Evolutionary conservation across 306 rosid species (phyloP), one percentile per base, ranked within the genome.

Genomic region (Glycyrrhiza uralensis): DNA sequence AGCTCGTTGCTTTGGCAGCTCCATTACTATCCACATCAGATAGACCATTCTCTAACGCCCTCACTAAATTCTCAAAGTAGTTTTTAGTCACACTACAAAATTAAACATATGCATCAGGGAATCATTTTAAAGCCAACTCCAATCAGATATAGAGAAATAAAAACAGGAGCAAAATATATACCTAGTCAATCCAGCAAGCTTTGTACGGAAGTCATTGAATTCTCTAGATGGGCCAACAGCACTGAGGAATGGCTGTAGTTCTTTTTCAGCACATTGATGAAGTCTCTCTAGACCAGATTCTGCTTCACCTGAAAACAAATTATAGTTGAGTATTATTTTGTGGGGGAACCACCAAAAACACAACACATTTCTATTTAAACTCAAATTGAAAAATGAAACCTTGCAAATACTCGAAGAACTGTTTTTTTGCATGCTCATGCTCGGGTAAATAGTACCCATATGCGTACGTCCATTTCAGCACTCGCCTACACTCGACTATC

Each of bases 401-500:
- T 86, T 90, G 91, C 68, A 85, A 76, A 78, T 90, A 90, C 81
- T 90, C 96, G 49, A 90, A 85, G 75, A 90, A 80, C 77, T 80
- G 86, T 60, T 84, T 90, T 76, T 84, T 90, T 1, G 85, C 93
- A 35, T 78, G 81, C 65, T 90, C 93, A 46, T 68, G 80, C 79
- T 90, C 98, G 0, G 89, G 96, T 79, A 93, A 80, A 82, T 90
- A 93, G 83, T 74, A 93, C 26, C 98, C 98, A 74, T 93, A 93
- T 9, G 98, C 96, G 81, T 93, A 93, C 0, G 98, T 93, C 98
- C 98, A 93, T 71, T 93, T 93, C 75, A 93, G 90, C 51, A 90
- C 98, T 77, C 96, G 83, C 76, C 98, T 88, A 70, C 98, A 93
- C 80, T 93, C 98, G 22, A 93, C 91, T 68, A 93, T 93, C 98